Base-by-base conservation (phyloP, 768 basidiomycete genomes). In the Clitopilus hobsonii region DNA sequence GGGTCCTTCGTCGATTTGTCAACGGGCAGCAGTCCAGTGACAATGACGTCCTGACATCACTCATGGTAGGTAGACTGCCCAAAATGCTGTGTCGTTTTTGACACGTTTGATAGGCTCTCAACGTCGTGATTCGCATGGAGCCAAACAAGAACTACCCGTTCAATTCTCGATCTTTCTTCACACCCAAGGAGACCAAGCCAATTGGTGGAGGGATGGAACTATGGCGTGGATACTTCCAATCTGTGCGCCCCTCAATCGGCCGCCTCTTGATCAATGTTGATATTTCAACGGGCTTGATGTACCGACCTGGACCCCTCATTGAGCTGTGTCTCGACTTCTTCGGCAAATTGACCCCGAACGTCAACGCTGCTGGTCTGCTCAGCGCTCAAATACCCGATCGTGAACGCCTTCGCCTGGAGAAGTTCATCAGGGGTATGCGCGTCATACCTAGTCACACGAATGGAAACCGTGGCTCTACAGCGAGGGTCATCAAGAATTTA, bases 171-270 rank as follows among this genome's bases (percentile, higher is more conserved):
- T 89, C 87, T 0, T 91, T 92, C 69, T 92, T 85, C 65, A 86
- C 85, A 0, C 68, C 79, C 22, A 65, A 69, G 1, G 87, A 83
- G 51, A 76, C 70, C 7, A 77, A 72, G 47, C 61, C 68, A 25
- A 74, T 90, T 23, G 86, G 88, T 0, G 63, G 66, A 0, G 89
- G 91, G 0, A 74, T 92, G 2, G 77, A 82, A 13, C 74, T 90
- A 0, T 89, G 88, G 88, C 77, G 89, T 2, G 90, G 90, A 0
- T 90, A 88, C 54, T 91, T 92, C 69, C 90, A 91, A 64, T 88
- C 86, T 0, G 78, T 90, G 11, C 77, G 90, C 20, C 89, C 89
- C 3, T 81, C 80, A 0, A 75, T 84, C 16, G 83, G 83, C 0
- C 71, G 72, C 0, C 78, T 92, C 61, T 66, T 90, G 25, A 73